Conservation (phyloP, 257 asterid genomes). For the Fraxinus cuspidata region DNA sequence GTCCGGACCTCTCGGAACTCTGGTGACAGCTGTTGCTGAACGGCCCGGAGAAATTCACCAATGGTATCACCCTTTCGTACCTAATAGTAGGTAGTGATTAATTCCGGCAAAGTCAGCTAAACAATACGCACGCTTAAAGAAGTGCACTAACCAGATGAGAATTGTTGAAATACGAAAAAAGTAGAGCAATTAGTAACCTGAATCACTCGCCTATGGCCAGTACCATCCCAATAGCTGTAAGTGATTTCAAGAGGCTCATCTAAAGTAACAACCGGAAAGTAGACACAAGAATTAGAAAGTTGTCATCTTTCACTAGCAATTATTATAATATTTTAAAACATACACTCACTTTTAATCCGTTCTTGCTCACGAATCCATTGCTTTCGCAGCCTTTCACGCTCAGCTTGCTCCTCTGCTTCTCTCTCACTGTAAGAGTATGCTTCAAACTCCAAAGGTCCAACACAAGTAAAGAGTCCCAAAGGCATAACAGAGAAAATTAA, state of each 20-base stretch:
- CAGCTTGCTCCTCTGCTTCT: conserved; percentile 99
- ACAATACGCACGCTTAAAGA: neutral
- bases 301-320: conserved; percentile 7
- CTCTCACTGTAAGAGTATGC: conserved; percentile 98
- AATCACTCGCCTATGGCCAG: conserved; percentile 89
- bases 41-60: conserved; percentile 93
- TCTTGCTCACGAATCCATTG: conserved; percentile 93
- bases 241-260: conserved; percentile 96
- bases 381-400: conserved; percentile 89
- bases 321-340: conserved; percentile 16
- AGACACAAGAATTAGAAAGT: conserved; percentile 26
- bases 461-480: conserved; percentile 46
- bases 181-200: conserved; percentile 47
- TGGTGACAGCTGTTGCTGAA: conserved; percentile 99
- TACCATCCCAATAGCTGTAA: conserved; percentile 99
- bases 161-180: conserved; percentile 2
- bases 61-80: conserved; percentile 90
- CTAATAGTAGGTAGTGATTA: conserved; percentile 37
- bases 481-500: conserved; percentile 13
- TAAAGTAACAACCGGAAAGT: conserved; percentile 34
- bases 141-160: neutral
- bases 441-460: conserved; percentile 69
- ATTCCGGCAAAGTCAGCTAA: conserved; percentile 8
- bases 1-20: conserved; percentile 97
- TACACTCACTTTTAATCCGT: conserved; percentile 71